Evolutionary conservation across 129 eudicot species (phyloP).

Genomic region (sunflower (Helianthus annuus)): HanXRQr2.0-SUNRISE NC_035449.2:17426169-17426668

Average conservation of each 20-base stretch:
- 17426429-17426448: constrained; percentile 81
- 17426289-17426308: not conserved
- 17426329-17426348: not conserved
- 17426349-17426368: not conserved
- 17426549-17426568: constrained; percentile 84
- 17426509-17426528: constrained; percentile 3
- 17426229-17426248: not conserved
- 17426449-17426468: constrained; percentile 54
- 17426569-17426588: constrained; percentile 66
- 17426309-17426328: not conserved
- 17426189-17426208: not conserved
- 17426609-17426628: not conserved
- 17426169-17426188: not conserved
- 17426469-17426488: not conserved
- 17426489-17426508: not conserved
- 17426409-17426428: constrained; percentile 80
- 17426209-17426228: not conserved
- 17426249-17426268: not conserved
- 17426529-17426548: constrained; percentile 35
- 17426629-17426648: not conserved
- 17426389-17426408: constrained; percentile 57
- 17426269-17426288: constrained; percentile 5
- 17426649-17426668: not conserved
- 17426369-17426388: constrained; percentile 46
- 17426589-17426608: constrained; percentile 76